These are phyloP conservation scores for Vigna radiata DNA, from an alignment of 306 rosid genomes.

Conservation along the genomic window DNA sequence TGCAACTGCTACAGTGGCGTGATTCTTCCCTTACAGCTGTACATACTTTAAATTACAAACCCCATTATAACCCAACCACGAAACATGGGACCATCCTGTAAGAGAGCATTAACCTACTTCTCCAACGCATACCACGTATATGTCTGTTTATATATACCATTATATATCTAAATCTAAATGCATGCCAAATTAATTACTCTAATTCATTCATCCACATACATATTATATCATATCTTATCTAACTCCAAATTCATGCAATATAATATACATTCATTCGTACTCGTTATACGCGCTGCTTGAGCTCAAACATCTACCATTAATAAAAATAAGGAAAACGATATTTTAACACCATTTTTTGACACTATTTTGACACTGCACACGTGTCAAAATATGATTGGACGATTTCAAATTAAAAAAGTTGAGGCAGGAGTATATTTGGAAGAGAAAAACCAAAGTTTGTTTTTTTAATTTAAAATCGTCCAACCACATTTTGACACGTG, in stretches of 20 bases:
- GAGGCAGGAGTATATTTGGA: too few species aligned
- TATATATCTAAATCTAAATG: not conserved
- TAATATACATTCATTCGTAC: too few species aligned
- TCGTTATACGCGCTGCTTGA: too few species aligned
- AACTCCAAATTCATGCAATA: not conserved
- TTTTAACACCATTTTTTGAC: too few species aligned
- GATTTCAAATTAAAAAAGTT: too few species aligned
- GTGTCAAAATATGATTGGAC: too few species aligned
- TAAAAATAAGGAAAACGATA: too few species aligned
- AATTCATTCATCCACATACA: conserved; percentile 11
- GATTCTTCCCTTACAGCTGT: conserved; percentile 37
- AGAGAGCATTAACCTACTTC: conserved; percentile 26
- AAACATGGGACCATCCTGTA: conserved; percentile 37
- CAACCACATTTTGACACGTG: too few species aligned
- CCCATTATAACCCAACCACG: conserved; percentile 42
- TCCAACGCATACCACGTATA: conserved; percentile 31
- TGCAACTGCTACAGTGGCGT: conserved; percentile 32
- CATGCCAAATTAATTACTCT: not conserved
- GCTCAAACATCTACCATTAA: too few species aligned
- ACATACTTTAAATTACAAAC: conserved; percentile 39
- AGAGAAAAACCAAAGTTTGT: too few species aligned
- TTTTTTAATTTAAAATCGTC: too few species aligned
- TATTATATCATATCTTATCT: not conserved
- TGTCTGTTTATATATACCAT: conserved; percentile 24
- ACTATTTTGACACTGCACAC: too few species aligned